A percentile compares a stretch with the other conserved stretches of the same genome.
These are phyloP conservation scores for Colletotrichum truncatum DNA, from an alignment of 2,329 filamentous ascomycete species.

Conservation along the genomic window DNA sequence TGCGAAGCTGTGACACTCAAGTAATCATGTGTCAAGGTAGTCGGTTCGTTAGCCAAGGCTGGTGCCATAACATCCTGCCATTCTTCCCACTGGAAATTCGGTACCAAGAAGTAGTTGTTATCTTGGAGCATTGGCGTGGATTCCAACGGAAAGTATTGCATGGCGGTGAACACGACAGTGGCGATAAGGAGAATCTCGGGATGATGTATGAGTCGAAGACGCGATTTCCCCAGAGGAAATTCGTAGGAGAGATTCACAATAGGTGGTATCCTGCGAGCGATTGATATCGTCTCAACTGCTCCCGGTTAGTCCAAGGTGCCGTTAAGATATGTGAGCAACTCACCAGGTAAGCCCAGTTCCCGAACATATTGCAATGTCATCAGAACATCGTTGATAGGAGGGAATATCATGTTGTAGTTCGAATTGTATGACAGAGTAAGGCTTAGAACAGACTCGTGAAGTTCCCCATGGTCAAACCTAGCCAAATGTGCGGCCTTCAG, in stretches of 20 bases:
- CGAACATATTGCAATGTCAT: constrained; percentile 76
- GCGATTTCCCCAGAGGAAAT: constrained; percentile 59
- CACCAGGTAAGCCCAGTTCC: constrained; percentile 79
- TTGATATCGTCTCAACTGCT: constrained; percentile 42
- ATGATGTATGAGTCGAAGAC: constrained; percentile 62
- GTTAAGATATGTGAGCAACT: constrained; percentile 34
- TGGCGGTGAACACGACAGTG: constrained; percentile 78
- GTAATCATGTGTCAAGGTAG: constrained; percentile 46
- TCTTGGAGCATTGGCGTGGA: constrained; percentile 54
- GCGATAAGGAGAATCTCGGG: constrained; percentile 81
- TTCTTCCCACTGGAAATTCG: constrained; percentile 74
- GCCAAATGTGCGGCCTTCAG: constrained; percentile 60
- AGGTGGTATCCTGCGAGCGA: constrained; percentile 64
- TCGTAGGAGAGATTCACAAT: constrained; percentile 63
- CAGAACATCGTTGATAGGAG: constrained; percentile 75
- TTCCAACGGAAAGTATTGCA: constrained; percentile 79
- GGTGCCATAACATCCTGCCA: constrained; percentile 68
- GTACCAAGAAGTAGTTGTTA: constrained; percentile 50
- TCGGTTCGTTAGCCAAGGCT: constrained; percentile 35
- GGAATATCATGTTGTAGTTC: constrained; percentile 77
- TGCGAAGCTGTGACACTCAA: constrained; percentile 68
- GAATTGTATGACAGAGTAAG: constrained; percentile 70
- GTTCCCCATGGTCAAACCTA: constrained; percentile 58
- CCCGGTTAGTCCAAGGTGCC: not conserved
- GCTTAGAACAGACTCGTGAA: constrained; percentile 73